These are phyloP conservation scores for Aspergillus alliaceus DNA, from an alignment of 2,329 filamentous ascomycete genomes.

Conservation along the genomic window DNA sequence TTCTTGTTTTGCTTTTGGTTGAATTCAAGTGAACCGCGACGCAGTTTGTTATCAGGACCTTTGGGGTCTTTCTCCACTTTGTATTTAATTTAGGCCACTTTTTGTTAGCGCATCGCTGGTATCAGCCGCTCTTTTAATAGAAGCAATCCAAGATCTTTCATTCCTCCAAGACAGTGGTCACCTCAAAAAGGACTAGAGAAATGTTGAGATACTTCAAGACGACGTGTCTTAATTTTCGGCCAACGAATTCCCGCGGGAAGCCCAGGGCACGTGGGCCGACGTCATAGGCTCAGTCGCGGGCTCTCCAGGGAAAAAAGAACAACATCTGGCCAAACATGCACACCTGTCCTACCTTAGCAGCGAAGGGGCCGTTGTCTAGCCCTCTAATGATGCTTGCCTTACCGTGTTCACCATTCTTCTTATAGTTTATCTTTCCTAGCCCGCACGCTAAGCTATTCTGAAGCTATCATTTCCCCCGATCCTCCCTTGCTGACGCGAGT, in stretches of 20 bases:
- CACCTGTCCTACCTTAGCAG: background rate
- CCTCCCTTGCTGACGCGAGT: constrained; percentile 1
- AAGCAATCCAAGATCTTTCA: no score
- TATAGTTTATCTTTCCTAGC: constrained; percentile 2
- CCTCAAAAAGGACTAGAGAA: no score
- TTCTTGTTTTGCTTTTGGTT: background rate
- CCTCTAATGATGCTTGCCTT: background rate
- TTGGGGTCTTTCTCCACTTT: background rate
- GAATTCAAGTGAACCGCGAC: background rate
- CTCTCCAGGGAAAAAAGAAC: constrained; percentile 9
- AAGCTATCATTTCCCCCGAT: background rate
- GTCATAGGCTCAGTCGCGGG: constrained; percentile 29
- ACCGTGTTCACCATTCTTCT: constrained; percentile 2
- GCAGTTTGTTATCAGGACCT: background rate
- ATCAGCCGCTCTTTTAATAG: background rate
- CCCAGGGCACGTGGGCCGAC: constrained; percentile 34
- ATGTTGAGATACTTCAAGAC: no score
- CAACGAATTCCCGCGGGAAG: background rate
- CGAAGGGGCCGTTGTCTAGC: background rate
- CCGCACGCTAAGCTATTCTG: background rate
- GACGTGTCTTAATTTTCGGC: background rate
- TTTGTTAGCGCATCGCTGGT: background rate
- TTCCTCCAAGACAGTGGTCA: no score
- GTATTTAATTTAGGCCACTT: background rate
- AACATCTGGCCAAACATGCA: background rate